Conservation (phyloP, 2,329 filamentous ascomycete genomes). For the Aureobasidium musti region DNA sequence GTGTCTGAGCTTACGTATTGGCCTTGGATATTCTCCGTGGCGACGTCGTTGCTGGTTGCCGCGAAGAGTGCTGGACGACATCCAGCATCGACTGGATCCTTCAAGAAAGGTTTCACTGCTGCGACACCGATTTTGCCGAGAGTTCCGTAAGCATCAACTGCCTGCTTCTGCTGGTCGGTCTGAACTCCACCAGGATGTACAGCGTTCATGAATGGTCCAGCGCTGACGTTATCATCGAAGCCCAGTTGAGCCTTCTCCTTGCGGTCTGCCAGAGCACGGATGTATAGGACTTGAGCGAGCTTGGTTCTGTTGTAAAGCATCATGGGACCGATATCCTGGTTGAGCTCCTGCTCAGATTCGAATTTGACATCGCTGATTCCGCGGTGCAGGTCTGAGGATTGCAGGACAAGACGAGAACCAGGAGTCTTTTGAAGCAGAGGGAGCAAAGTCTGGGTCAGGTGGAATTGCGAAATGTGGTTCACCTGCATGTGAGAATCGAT, state of each 20-base stretch:
- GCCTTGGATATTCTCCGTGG: conserved; percentile 49
- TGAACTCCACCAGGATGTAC: conserved; percentile 53
- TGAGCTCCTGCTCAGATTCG: conserved; percentile 51
- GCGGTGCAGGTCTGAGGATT: conserved; percentile 55
- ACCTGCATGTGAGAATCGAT: conserved; percentile 56
- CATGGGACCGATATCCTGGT: conserved; percentile 52
- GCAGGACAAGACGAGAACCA: conserved; percentile 52
- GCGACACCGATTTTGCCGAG: conserved; percentile 51
- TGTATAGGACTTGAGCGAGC: conserved; percentile 53
- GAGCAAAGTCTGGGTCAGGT: conserved; percentile 51
- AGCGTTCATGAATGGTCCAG: conserved; percentile 51
- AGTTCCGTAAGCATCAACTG: conserved; percentile 53
- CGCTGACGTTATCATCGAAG: conserved; percentile 33
- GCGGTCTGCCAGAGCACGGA: conserved; percentile 47
- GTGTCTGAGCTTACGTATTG: conserved; percentile 41
- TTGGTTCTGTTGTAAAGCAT: conserved; percentile 55
- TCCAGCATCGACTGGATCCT: conserved; percentile 52
- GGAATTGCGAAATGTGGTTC: conserved; percentile 55
- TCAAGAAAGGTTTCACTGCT: conserved; percentile 51
- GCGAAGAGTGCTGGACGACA: conserved; percentile 54
- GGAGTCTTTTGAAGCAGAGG: conserved; percentile 50
- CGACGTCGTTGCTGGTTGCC: conserved; percentile 49
- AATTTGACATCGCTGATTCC: conserved; percentile 47
- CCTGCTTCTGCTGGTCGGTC: conserved; percentile 54
- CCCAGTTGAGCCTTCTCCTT: conserved; percentile 45